Conservation (phyloP, 2,329 filamentous ascomycete genomes). For the Aspergillus eucalypticola region DNA sequence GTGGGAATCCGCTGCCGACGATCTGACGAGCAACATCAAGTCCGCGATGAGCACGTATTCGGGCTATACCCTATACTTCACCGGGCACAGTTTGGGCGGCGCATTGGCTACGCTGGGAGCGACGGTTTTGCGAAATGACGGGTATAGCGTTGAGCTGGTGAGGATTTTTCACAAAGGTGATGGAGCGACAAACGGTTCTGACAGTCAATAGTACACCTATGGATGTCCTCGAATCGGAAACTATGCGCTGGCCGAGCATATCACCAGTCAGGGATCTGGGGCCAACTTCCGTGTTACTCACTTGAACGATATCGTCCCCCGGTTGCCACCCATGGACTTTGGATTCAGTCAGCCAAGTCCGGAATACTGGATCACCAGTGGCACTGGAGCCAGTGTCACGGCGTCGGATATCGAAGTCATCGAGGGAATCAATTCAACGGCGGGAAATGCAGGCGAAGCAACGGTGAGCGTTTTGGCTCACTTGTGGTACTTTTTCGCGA, state of each 20-base stretch:
- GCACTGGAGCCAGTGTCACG: constrained; percentile 29
- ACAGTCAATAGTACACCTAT: constrained; percentile 40
- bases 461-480: constrained; percentile 32
- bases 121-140: constrained; percentile 46
- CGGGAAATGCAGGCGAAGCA: constrained; percentile 37
- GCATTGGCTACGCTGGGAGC: constrained; percentile 53
- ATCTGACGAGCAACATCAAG: constrained; percentile 42
- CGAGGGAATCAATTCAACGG: constrained; percentile 31
- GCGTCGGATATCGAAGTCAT: constrained; percentile 35
- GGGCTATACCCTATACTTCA: constrained; percentile 46
- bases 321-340: constrained; percentile 35
- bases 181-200: constrained; percentile 1
- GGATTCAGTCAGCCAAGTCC: constrained; percentile 41
- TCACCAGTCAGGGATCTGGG: constrained; percentile 35
- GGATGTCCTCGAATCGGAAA: constrained; percentile 48
- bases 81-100: constrained; percentile 55
- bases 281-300: constrained; percentile 42
- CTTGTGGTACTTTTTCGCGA: constrained; percentile 35
- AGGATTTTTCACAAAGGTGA: constrained; percentile 25
- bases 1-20: constrained; percentile 43
- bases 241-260: constrained; percentile 37
- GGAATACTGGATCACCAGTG: constrained; percentile 45
- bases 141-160: constrained; percentile 46
- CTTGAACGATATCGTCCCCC: constrained; percentile 41
- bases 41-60: constrained; percentile 35